A percentile compares a stretch with the other conserved stretches of the same genome.
phyloP scores from a whole-genome alignment of 164 flowering plant genomes.

The Pachysandra terminalis region DNA sequence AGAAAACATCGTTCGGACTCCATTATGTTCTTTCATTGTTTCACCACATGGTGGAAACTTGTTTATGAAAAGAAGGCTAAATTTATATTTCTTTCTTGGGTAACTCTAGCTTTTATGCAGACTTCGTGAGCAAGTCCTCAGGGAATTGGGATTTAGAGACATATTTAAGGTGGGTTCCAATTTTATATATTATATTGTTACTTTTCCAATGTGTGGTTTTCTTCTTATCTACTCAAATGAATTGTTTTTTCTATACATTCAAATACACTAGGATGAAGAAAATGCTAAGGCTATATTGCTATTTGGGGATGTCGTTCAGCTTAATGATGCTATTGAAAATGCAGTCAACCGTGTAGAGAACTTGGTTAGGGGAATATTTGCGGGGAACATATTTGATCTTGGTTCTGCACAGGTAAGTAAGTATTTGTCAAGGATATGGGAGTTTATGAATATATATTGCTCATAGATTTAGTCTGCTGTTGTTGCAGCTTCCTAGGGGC shows the following conservation, averaged over 20 bases:
- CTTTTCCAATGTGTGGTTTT: background rate
- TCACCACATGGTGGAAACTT: background rate
- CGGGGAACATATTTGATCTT: slow-evolving; percentile 97
- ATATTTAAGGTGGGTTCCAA: slow-evolving; percentile 72
- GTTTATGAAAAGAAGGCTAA: background rate
- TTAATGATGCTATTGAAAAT: slow-evolving; percentile 93
- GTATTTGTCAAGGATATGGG: background rate
- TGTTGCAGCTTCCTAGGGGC: background rate
- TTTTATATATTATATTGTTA: background rate
- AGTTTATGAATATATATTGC: background rate
- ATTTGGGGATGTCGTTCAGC: slow-evolving; percentile 61
- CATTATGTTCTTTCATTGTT: background rate
- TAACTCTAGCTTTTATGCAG: slow-evolving; percentile 75
- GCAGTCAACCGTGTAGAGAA: slow-evolving; percentile 66
- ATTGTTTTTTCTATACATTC: slow-evolving; percentile 4
- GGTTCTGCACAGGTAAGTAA: slow-evolving; percentile 89
- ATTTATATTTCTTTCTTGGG: slow-evolving; percentile 10
- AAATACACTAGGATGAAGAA: slow-evolving; percentile 76
- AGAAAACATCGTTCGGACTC: background rate
- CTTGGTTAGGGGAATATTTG: slow-evolving; percentile 91
- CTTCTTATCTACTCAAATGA: background rate
- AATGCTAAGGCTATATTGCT: slow-evolving; percentile 91
- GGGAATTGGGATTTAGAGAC: slow-evolving; percentile 91
- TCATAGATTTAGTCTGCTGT: background rate
- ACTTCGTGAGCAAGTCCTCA: slow-evolving; percentile 84